Conservation (phyloP, 2,329 filamentous ascomycete species). For the Exophiala oligosperma region DNA sequence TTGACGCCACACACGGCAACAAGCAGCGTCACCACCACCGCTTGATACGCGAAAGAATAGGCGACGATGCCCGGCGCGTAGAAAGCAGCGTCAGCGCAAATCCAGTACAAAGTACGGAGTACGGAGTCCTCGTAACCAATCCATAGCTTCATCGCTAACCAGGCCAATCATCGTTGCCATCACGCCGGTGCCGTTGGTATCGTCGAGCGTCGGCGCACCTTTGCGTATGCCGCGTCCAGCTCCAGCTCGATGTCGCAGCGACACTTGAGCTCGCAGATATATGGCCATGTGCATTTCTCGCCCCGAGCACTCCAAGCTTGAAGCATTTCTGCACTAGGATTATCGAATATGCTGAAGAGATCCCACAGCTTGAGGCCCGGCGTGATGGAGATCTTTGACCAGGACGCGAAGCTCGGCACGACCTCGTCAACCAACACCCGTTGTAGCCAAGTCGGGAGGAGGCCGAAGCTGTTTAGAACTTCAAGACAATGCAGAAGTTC, state of each 20-base stretch:
- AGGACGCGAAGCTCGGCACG: conserved; percentile 86
- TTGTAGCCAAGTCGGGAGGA: conserved; percentile 73
- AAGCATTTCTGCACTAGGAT: conserved; percentile 74
- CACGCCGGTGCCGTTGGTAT: background rate
- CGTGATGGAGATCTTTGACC: conserved; percentile 91
- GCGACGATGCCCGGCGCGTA: background rate
- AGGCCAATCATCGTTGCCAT: conserved; percentile 7
- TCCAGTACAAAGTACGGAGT: too few species aligned
- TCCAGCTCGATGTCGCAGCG: conserved; percentile 85
- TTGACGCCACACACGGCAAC: conserved; percentile 6
- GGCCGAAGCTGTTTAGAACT: conserved; percentile 74
- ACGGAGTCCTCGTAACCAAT: too few species aligned
- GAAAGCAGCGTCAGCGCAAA: background rate
- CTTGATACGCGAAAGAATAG: background rate
- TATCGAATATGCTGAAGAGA: conserved; percentile 74
- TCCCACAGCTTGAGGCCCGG: conserved; percentile 75
- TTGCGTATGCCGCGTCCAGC: conserved; percentile 80
- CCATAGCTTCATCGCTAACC: too few species aligned
- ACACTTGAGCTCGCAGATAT: conserved; percentile 76
- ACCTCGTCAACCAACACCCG: conserved; percentile 73
- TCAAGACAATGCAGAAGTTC: conserved; percentile 66
- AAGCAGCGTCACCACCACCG: conserved; percentile 13
- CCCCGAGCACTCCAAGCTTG: conserved; percentile 84
- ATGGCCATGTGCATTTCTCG: conserved; percentile 88
- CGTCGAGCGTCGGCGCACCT: conserved; percentile 56